phyloP scores from a whole-genome alignment of 2,329 filamentous ascomycete genomes.

The Claviceps africana region DNA sequence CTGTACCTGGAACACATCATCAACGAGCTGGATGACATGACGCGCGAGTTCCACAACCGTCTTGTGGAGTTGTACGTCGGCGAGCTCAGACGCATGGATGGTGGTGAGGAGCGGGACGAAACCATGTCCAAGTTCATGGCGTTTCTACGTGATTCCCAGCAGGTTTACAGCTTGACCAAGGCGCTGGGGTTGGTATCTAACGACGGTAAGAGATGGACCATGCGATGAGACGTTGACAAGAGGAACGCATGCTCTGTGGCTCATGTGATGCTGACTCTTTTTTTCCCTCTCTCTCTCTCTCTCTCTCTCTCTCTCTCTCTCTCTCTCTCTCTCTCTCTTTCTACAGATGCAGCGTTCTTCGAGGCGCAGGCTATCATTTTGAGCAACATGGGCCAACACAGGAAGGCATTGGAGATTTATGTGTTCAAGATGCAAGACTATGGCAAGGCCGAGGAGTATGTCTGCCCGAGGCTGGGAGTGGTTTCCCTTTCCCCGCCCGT shows the following conservation, averaged over 20 bases:
- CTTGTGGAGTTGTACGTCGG: slow-evolving; percentile 59
- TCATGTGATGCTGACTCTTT: slow-evolving; percentile 4
- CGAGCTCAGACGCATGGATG: slow-evolving; percentile 32
- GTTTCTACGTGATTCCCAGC: slow-evolving; percentile 61
- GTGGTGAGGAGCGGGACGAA: slow-evolving; percentile 36
- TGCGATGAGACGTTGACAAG: background rate
- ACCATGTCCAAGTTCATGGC: slow-evolving; percentile 53
- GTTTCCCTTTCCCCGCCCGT: background rate
- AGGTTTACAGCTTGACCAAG: slow-evolving; percentile 62
- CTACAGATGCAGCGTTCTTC: slow-evolving; percentile 65
- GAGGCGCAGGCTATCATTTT: slow-evolving; percentile 83
- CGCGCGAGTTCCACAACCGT: slow-evolving; percentile 74
- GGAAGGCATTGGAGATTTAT: slow-evolving; percentile 92
- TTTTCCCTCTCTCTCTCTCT: background rate
- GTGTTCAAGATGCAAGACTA: slow-evolving; percentile 88
- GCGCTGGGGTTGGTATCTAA: slow-evolving; percentile 66
- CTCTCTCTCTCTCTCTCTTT: background rate
- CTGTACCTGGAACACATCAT: slow-evolving; percentile 86
- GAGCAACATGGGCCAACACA: slow-evolving; percentile 89
- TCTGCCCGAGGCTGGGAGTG: slow-evolving; percentile 8
- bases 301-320: background rate
- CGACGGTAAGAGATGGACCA: slow-evolving; percentile 44
- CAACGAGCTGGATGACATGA: slow-evolving; percentile 68
- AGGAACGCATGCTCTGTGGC: background rate
- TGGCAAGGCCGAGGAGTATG: slow-evolving; percentile 81